phyloP scores from a whole-genome alignment of 2,329 filamentous ascomycete genomes.

The Calonectria pteridis region DNA sequence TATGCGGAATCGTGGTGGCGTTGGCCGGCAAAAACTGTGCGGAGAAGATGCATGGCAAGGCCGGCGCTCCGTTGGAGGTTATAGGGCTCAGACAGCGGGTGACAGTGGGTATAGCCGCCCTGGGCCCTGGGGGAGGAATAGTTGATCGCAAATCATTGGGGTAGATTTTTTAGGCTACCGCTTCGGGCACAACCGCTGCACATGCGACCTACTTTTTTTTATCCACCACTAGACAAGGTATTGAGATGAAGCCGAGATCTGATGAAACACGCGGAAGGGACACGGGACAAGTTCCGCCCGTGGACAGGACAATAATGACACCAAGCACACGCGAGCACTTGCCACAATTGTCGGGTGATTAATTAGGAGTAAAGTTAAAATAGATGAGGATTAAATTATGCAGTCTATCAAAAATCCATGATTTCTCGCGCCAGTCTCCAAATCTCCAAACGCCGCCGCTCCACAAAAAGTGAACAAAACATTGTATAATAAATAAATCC shows the following conservation, averaged over 20 bases:
- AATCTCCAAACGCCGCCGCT: background rate
- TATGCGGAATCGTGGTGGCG: background rate
- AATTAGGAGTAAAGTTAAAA: background rate
- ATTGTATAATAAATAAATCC: background rate
- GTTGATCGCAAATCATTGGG: background rate
- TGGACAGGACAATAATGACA: background rate
- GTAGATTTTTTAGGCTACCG: background rate
- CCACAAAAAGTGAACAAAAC: background rate
- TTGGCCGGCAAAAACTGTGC: background rate
- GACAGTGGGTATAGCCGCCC: background rate
- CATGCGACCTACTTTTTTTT: background rate
- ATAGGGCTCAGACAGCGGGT: background rate
- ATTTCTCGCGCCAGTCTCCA: background rate
- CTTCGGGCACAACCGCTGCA: background rate
- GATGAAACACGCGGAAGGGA: background rate
- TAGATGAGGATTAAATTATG: background rate
- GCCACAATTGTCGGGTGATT: background rate
- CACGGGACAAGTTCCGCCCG: background rate
- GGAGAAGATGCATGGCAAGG: background rate
- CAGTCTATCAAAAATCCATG: background rate
- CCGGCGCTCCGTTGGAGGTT: background rate
- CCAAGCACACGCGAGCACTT: background rate
- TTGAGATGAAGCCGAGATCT: background rate
- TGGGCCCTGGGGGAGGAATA: background rate
- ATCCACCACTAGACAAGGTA: background rate